Evolutionary conservation across 805 yeast species (phyloP).

Genomic region (Myxozyma vanderwaltii): DNA sequence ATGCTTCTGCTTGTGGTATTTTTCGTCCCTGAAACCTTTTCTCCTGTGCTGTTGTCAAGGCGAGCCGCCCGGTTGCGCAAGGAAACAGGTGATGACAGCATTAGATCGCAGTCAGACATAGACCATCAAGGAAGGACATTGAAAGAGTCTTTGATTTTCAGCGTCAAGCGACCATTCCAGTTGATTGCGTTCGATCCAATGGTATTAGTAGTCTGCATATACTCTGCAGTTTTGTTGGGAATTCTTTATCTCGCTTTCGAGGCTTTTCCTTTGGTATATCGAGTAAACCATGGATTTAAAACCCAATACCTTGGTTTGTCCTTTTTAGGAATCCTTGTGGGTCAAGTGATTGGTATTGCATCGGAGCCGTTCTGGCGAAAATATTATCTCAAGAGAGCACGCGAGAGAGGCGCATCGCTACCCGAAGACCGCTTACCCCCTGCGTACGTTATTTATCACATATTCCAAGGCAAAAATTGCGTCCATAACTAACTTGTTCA

Average conservation of each 20-base stretch:
- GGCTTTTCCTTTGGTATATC: constrained; percentile 60
- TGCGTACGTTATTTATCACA: no score
- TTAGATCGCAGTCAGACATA: constrained; percentile 44
- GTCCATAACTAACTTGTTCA: not conserved
- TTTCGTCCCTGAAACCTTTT: constrained; percentile 81
- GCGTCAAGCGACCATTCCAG: constrained; percentile 56
- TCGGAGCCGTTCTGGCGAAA: constrained; percentile 57
- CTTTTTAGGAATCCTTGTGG: constrained; percentile 61
- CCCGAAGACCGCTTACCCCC: constrained; percentile 57
- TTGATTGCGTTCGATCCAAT: constrained; percentile 56
- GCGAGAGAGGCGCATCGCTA: constrained; percentile 42
- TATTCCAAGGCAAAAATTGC: no score
- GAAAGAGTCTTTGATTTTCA: constrained; percentile 46
- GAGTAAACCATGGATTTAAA: constrained; percentile 55
- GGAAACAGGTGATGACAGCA: constrained; percentile 44
- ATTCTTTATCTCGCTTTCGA: constrained; percentile 61
- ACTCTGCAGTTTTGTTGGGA: constrained; percentile 58
- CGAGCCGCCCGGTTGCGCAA: constrained; percentile 63
- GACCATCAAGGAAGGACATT: constrained; percentile 46
- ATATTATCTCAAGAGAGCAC: constrained; percentile 64
- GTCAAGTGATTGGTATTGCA: constrained; percentile 49
- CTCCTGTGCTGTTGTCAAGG: constrained; percentile 71
- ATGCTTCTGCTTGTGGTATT: constrained; percentile 34
- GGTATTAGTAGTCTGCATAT: constrained; percentile 55
- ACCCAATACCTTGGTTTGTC: constrained; percentile 59